Conservation (phyloP, 768 basidiomycete genomes). For the Russula griseocarnosa region DNA sequence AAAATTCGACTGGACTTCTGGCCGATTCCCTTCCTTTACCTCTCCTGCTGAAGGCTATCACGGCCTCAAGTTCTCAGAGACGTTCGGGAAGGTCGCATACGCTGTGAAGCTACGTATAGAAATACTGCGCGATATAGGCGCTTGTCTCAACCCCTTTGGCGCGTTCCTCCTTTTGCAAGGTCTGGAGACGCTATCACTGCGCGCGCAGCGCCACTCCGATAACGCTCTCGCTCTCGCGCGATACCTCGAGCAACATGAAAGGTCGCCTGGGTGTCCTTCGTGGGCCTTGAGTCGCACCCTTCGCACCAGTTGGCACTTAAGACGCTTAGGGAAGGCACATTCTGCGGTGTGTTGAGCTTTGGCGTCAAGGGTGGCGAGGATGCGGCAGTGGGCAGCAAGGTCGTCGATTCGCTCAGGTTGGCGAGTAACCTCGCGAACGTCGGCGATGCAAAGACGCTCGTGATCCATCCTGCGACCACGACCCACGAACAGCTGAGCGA, state of each 20-base stretch:
- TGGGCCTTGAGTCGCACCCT: slow-evolving; percentile 60
- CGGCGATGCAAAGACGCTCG: slow-evolving; percentile 74
- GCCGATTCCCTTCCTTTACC: slow-evolving; percentile 71
- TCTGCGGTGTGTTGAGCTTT: slow-evolving; percentile 74
- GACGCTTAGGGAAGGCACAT: slow-evolving; percentile 52
- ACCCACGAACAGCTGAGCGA: slow-evolving; percentile 67
- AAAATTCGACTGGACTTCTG: slow-evolving; percentile 73
- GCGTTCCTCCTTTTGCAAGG: slow-evolving; percentile 77
- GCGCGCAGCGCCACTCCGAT: slow-evolving; percentile 64
- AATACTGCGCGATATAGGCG: slow-evolving; percentile 64
- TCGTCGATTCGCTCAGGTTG: slow-evolving; percentile 68
- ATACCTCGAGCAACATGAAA: slow-evolving; percentile 58
- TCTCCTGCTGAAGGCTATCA: slow-evolving; percentile 74
- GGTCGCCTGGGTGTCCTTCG: slow-evolving; percentile 75
- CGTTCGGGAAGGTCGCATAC: slow-evolving; percentile 62
- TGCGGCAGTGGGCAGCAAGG: slow-evolving; percentile 45
- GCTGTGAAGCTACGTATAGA: slow-evolving; percentile 62
- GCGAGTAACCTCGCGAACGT: slow-evolving; percentile 73
- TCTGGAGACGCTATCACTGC: slow-evolving; percentile 69
- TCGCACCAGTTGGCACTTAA: slow-evolving; percentile 57
- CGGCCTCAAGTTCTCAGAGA: slow-evolving; percentile 60
- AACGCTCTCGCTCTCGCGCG: slow-evolving; percentile 68
- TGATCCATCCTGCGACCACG: slow-evolving; percentile 74
- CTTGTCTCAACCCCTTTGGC: slow-evolving; percentile 62
- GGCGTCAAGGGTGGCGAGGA: slow-evolving; percentile 64